Conservation (phyloP, 2,329 filamentous ascomycete genomes). For the Chaetomiaceae sp. region DNA sequence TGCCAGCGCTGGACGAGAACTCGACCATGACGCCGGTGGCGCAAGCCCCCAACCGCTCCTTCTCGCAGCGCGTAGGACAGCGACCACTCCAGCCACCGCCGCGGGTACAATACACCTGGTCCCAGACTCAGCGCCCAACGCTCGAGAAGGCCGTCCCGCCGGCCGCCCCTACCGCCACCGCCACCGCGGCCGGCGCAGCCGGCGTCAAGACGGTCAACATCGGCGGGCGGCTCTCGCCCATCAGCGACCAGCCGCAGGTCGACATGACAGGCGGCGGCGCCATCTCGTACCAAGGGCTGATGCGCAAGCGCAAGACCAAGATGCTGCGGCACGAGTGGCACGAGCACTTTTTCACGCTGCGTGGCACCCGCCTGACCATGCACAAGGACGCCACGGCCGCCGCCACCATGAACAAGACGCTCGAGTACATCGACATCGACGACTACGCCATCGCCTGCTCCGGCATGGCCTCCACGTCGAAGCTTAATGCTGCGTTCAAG, state of each 20-base stretch:
- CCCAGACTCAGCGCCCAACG: conserved; percentile 39
- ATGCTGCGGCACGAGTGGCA: conserved; percentile 92
- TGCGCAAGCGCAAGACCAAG: conserved; percentile 88
- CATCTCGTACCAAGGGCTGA: conserved; percentile 72
- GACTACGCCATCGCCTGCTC: conserved; percentile 86
- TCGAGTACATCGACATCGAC: conserved; percentile 80
- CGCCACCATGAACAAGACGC: conserved; percentile 51
- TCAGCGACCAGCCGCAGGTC: conserved; percentile 26
- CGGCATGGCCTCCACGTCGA: conserved; percentile 64
- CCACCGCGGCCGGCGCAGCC: conserved; percentile 18
- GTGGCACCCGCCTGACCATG: conserved; percentile 67
- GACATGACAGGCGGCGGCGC: conserved; percentile 40
- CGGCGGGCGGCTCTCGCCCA: conserved; percentile 28
- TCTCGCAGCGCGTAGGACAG: conserved; percentile 33
- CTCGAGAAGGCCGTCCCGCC: conserved; percentile 43
- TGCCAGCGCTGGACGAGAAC: conserved; percentile 66
- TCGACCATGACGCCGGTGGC: conserved; percentile 27
- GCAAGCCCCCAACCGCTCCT: conserved; percentile 30
- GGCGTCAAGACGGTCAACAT: conserved; percentile 21
- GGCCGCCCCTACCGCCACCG: conserved; percentile 2
- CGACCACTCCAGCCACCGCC: conserved; percentile 47
- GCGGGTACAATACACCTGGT: conserved; percentile 51
- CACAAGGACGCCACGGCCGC: conserved; percentile 54
- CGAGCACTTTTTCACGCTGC: conserved; percentile 83
- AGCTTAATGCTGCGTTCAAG: conserved; percentile 83